These are phyloP conservation scores for Apiospora marii DNA, from an alignment of 2,329 filamentous ascomycete genomes.

Conservation along the genomic window DNA sequence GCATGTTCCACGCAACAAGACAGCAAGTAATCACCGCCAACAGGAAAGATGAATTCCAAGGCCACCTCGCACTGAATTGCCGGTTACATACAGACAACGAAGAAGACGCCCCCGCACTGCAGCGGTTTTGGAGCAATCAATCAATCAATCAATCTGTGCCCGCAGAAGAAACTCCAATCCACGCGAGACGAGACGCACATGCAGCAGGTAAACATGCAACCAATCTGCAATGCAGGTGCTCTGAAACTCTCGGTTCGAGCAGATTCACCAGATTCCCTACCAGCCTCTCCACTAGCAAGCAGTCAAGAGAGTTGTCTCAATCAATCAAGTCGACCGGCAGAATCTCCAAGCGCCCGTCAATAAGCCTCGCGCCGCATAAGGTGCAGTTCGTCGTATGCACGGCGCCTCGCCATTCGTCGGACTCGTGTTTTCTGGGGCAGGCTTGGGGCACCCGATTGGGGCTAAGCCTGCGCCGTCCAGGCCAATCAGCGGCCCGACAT, in stretches of 20 bases:
- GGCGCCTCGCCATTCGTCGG: neutral
- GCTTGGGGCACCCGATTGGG: conserved; percentile 15
- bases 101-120: neutral
- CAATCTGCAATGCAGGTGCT: neutral
- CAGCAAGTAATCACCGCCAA: neutral
- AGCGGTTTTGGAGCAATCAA: neutral
- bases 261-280: neutral
- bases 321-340: neutral
- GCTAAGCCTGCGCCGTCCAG: neutral
- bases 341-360: conserved; percentile 5
- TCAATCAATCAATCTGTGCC: neutral
- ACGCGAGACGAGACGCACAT: neutral
- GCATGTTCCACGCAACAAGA: neutral
- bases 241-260: neutral
- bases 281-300: neutral
- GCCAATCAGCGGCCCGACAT: neutral
- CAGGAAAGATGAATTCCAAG: neutral
- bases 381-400: neutral
- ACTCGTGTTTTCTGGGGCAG: neutral
- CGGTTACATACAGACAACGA: neutral
- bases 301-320: neutral
- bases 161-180: neutral
- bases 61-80: neutral
- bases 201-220: neutral
- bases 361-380: conserved; percentile 12